Conservation (phyloP, 2,329 filamentous ascomycete species). For the Apiospora aurea region DNA sequence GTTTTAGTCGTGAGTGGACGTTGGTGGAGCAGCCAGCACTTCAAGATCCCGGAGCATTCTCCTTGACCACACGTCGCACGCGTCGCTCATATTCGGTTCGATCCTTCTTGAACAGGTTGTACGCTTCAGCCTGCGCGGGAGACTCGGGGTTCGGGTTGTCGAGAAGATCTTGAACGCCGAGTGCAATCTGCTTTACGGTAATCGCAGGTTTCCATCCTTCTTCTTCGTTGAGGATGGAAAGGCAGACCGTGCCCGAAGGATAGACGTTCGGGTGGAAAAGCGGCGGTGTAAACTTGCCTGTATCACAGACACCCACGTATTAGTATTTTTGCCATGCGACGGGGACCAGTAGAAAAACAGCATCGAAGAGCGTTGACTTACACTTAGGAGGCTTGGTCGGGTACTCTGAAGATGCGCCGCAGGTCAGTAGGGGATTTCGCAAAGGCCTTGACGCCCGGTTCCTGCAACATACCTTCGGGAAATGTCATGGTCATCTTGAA, state of each 20-base stretch:
- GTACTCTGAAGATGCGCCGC: constrained; percentile 73
- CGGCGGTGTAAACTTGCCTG: constrained; percentile 95
- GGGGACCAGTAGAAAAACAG: not conserved
- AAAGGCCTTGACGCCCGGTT: not conserved
- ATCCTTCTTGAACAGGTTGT: constrained; percentile 96
- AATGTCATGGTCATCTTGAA: constrained; percentile 95
- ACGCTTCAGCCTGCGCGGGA: constrained; percentile 95
- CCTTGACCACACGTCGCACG: constrained; percentile 83
- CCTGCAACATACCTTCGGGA: constrained; percentile 76
- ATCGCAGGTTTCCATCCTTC: constrained; percentile 99
- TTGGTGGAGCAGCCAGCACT: too few relatives aligned
- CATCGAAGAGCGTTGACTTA: constrained; percentile 56
- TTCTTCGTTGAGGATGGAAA: constrained; percentile 97
- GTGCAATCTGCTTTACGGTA: constrained; percentile 95
- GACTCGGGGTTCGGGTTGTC: constrained; percentile 98
- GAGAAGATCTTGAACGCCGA: constrained; percentile 94
- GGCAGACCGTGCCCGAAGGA: constrained; percentile 94
- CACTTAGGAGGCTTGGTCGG: constrained; percentile 99
- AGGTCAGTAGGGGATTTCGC: constrained; percentile 9
- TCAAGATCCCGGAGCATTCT: constrained; percentile 71
- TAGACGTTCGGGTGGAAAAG: constrained; percentile 99
- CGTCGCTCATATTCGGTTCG: constrained; percentile 85
- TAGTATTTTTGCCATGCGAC: not conserved
- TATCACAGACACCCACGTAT: constrained; percentile 5
- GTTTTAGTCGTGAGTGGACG: not conserved